Percentiles rank a stretch among this genome's conserved stretches.
Evolutionary conservation across 345 rosid genomes (phyloP).

Genomic region (Syzygium jambos): DNA sequence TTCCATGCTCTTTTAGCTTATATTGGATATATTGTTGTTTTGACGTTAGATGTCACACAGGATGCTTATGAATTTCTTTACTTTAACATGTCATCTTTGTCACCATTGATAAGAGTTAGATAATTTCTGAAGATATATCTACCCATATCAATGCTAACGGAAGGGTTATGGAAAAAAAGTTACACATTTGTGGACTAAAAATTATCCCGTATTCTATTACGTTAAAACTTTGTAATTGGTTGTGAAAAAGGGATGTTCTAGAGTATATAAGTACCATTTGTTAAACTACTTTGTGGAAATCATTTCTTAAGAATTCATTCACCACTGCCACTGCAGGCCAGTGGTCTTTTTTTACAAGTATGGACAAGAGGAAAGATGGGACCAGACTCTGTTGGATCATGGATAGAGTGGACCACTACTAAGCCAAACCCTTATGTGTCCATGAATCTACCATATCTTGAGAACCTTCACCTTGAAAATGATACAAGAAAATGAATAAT

Average conservation of each 20-base stretch:
- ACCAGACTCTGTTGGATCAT: neutral
- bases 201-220: neutral
- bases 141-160: neutral
- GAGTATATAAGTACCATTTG: neutral
- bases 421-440: neutral
- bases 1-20: neutral
- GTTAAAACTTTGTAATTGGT: neutral
- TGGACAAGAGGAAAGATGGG: neutral
- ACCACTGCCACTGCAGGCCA: neutral
- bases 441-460: neutral
- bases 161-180: neutral
- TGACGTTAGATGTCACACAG: neutral
- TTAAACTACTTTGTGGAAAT: neutral
- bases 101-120: neutral
- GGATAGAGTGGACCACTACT: neutral
- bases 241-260: neutral
- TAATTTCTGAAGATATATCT: neutral
- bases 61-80: neutral
- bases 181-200: neutral
- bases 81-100: neutral
- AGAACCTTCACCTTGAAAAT: neutral
- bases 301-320: neutral
- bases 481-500: neutral
- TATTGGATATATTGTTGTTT: neutral
- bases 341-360: neutral